Conservation (phyloP, 1,284 basidiomycete species). For the Ustilago lituana region DNA sequence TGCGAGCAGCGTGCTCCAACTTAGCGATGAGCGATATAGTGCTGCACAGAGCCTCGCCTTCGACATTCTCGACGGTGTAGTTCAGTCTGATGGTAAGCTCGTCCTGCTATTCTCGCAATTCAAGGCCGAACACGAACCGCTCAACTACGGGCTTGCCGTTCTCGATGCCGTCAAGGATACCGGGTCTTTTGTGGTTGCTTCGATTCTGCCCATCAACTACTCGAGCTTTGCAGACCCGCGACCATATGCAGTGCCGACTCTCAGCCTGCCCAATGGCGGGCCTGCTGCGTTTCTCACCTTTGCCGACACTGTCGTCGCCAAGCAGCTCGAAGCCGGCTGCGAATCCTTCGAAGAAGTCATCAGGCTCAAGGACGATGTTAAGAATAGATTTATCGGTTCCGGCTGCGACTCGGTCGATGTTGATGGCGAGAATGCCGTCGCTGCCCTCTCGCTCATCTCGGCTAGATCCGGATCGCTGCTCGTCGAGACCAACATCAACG, state of each 20-base stretch:
- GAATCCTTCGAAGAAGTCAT: slow-evolving; percentile 66
- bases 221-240: slow-evolving; percentile 52
- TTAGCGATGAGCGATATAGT: slow-evolving; percentile 47
- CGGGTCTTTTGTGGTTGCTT: slow-evolving; percentile 36
- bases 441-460: slow-evolving; percentile 60
- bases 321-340: slow-evolving; percentile 36
- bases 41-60: slow-evolving; percentile 43
- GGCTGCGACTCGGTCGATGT: slow-evolving; percentile 38
- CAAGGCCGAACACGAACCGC: slow-evolving; percentile 25
- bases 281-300: slow-evolving; percentile 60
- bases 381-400: slow-evolving; percentile 65
- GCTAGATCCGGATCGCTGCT: slow-evolving; percentile 56
- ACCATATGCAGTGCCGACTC: slow-evolving; percentile 48
- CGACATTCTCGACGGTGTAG: slow-evolving; percentile 38
- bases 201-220: slow-evolving; percentile 28
- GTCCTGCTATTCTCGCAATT: slow-evolving; percentile 52
- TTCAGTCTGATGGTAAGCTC: slow-evolving; percentile 33
- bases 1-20: slow-evolving; percentile 46
- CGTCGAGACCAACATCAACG: slow-evolving; percentile 47
- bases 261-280: slow-evolving; percentile 59
- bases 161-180: slow-evolving; percentile 35
- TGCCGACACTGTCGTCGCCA: slow-evolving; percentile 51
- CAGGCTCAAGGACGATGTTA: slow-evolving; percentile 60
- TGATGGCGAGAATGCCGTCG: slow-evolving; percentile 11
- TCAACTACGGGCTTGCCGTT: slow-evolving; percentile 45